Base-by-base conservation (phyloP, 257 asterid species). In the Penstemon eatonii region DNA sequence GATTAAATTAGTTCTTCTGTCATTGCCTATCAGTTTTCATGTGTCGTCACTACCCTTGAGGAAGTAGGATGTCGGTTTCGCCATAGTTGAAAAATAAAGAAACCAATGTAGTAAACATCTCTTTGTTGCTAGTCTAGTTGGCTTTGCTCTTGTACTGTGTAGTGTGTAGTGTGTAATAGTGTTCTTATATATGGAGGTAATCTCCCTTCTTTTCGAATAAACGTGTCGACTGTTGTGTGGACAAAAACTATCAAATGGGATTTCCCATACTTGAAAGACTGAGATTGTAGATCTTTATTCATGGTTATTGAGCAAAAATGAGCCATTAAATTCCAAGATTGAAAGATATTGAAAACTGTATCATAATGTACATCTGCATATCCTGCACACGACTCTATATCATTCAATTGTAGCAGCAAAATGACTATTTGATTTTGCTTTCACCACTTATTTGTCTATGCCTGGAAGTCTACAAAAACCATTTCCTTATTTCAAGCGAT, bases 381-480 rank as follows among this genome's bases (percentile, higher is more conserved):
- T 63, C 80, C 94, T 63, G 75, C 82, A 52, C 86, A 86, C 12
- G 84, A 89, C 80, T 86, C 96, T 80, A 83, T 76, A 52, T 89
- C 96, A 71, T 79, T 73, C 77, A 78, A 80, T 15, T 15, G 18
- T 15, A 15, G 18, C 38, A 89, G 76, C 39, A 59, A 55, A 19
- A 79, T 78, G 39, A 89, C 68, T 25, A 89, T 88, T 1, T 66
- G 56, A 46, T 76, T 61, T 63, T 69, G 81, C 67, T 61, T 38
- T 5, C 58, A 13, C 25, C 18, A 15, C 18, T 15, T 15, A 15
- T 15, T 15, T 15, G 18, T 15, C 18, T 15, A 0, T 15, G 18
- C 18, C 18, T 15, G 18, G 18, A 15, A 15, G 18, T 15, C 18
- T 15, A 15, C 18, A 15, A 15, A 15, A 15, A 15, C 18, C 18